Conservation (phyloP, 2,329 filamentous ascomycete species). For the Stagonosporopsis vannaccii region DNA sequence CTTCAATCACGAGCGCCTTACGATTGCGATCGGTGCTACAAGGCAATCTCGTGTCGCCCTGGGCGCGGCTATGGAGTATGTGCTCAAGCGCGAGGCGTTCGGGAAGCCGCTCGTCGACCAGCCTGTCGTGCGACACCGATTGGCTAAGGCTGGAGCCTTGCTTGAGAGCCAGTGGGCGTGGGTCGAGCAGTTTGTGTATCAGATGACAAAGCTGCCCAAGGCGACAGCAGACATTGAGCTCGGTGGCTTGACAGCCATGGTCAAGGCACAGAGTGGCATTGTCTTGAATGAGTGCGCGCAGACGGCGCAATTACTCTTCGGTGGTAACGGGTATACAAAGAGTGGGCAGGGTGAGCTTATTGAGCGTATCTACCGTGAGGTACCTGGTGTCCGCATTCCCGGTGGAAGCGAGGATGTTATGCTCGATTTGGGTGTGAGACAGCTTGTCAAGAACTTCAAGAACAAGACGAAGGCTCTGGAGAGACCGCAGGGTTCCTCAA, state of each 20-base stretch:
- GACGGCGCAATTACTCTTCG: constrained; percentile 73
- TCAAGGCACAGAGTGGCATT: constrained; percentile 75
- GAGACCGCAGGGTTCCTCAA: constrained; percentile 51
- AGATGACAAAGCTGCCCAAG: constrained; percentile 68
- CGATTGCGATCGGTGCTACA: constrained; percentile 70
- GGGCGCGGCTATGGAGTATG: constrained; percentile 66
- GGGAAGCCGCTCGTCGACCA: constrained; percentile 75
- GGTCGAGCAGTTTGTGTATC: constrained; percentile 75
- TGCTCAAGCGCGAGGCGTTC: constrained; percentile 71
- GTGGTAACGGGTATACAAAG: constrained; percentile 75
- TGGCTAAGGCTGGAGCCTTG: constrained; percentile 73
- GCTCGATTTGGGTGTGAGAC: constrained; percentile 72
- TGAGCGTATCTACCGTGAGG: constrained; percentile 73
- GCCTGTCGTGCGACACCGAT: constrained; percentile 74
- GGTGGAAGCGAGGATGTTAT: constrained; percentile 78
- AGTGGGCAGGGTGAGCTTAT: constrained; percentile 74
- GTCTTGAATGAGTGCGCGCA: constrained; percentile 76
- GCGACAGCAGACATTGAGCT: constrained; percentile 68
- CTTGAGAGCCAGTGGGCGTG: constrained; percentile 76
- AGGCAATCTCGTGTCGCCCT: constrained; percentile 69
- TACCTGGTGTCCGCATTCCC: constrained; percentile 66
- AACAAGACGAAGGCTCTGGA: constrained; percentile 63
- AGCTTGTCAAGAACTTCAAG: constrained; percentile 74
- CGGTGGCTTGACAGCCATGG: constrained; percentile 74
- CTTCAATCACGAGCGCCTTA: constrained; percentile 79